Conservation (phyloP, 1,284 basidiomycete genomes). For the Pseudozyma flocculosa region DNA sequence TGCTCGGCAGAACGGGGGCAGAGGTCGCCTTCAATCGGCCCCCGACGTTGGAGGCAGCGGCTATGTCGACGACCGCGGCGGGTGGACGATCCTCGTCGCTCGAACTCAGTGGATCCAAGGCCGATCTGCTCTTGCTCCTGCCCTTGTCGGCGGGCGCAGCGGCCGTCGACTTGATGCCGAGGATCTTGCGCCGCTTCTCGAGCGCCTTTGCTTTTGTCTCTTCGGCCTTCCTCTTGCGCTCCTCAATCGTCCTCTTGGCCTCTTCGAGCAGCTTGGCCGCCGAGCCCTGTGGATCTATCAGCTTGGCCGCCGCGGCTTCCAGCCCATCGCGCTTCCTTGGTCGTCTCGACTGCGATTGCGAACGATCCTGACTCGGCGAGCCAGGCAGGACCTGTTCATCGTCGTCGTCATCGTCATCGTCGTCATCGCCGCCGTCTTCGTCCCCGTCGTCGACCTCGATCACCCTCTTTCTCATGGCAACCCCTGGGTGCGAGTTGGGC, state of each 20-base stretch:
- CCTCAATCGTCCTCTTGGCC: constrained; percentile 22
- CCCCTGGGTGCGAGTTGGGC: no score
- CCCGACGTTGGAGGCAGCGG: no score
- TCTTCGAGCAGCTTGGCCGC: constrained; percentile 3
- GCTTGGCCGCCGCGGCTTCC: neutral
- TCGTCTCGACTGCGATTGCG: neutral
- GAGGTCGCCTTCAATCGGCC: no score
- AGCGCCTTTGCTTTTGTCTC: constrained; percentile 1
- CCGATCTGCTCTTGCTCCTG: neutral
- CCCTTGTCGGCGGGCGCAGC: neutral
- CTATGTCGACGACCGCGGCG: no score
- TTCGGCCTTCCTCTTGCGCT: constrained; percentile 17
- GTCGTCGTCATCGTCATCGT: neutral
- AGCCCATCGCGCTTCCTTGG: neutral
- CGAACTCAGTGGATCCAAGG: neutral
- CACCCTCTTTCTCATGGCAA: no score
- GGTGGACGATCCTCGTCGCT: neutral
- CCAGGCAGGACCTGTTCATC: no score
- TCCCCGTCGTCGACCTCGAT: neutral
- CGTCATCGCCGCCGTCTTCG: neutral
- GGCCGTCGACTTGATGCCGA: constrained; percentile 4
- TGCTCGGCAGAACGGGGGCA: no score
- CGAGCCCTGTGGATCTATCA: neutral
- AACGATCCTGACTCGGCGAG: no score
- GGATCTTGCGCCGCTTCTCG: constrained; percentile 18